phyloP scores from a whole-genome alignment of 2,329 filamentous ascomycete genomes.

The Cyclaneusma minus region DNA sequence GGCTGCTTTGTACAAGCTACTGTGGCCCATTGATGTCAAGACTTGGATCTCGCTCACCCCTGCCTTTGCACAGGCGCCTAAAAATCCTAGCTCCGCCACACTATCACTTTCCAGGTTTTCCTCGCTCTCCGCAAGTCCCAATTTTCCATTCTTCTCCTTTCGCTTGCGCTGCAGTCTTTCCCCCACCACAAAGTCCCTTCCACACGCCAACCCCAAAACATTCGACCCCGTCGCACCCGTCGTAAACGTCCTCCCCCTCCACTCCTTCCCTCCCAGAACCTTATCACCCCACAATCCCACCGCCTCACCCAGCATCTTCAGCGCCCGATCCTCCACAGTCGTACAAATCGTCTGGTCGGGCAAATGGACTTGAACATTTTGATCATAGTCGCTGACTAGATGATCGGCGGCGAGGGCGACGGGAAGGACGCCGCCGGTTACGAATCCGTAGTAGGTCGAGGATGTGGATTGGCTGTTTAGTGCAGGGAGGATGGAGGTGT shows the following conservation, averaged over 20 bases:
- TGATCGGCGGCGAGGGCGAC: constrained; percentile 72
- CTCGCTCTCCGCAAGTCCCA: constrained; percentile 4
- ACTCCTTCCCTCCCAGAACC: constrained; percentile 36
- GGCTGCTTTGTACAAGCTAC: constrained; percentile 70
- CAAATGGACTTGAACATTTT: constrained; percentile 74
- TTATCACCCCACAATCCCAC: constrained; percentile 37
- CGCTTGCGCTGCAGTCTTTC: constrained; percentile 25
- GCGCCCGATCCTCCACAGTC: constrained; percentile 56
- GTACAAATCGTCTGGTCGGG: constrained; percentile 62
- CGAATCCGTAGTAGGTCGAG: constrained; percentile 64
- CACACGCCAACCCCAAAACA: constrained; percentile 50
- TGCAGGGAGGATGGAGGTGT: constrained; percentile 26
- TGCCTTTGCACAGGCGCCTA: constrained; percentile 47
- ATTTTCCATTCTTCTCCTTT: constrained; percentile 22
- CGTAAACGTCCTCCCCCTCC: constrained; percentile 67
- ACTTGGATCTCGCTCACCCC: constrained; percentile 57
- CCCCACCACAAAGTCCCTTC: constrained; percentile 48
- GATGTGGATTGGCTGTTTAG: constrained; percentile 18
- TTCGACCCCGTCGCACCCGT: constrained; percentile 57
- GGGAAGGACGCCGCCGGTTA: constrained; percentile 68
- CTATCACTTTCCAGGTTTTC: constrained; percentile 18
- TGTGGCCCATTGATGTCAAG: constrained; percentile 70
- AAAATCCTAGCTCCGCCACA: constrained; percentile 55
- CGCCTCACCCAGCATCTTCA: constrained; percentile 54
- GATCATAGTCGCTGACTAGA: constrained; percentile 65